Percentiles rank a stretch among this genome's conserved stretches.
phyloP scores from a whole-genome alignment of 306 rosid genomes.

The Medicago arabica region DNA sequence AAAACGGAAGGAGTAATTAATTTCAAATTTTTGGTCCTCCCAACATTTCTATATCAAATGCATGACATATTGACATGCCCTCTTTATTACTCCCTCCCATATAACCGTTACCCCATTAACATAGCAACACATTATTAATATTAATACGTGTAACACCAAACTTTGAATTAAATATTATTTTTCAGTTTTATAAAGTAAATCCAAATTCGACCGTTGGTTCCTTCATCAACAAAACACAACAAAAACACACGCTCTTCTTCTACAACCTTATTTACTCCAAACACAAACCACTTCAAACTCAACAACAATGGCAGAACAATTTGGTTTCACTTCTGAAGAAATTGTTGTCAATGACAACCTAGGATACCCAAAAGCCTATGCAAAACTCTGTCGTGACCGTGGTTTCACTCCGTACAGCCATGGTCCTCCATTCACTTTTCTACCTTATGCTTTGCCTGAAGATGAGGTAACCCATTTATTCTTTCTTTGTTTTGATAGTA shows the following conservation, averaged over 20 bases:
- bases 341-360: conserved; percentile 64
- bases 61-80: no score
- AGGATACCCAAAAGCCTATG: conserved; percentile 84
- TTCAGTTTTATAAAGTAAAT: conserved; percentile 23
- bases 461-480: conserved; percentile 62
- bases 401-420: conserved; percentile 55
- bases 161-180: conserved; percentile 26
- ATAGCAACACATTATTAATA: not conserved
- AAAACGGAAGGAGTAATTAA: no score
- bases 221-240: conserved; percentile 34
- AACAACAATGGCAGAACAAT: conserved; percentile 64
- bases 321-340: conserved; percentile 65
- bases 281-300: conserved; percentile 16
- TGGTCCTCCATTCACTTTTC: conserved; percentile 88
- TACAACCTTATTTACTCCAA: not conserved
- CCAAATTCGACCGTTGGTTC: conserved; percentile 64
- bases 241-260: conserved; percentile 30
- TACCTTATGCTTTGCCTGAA: conserved; percentile 71
- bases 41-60: not conserved
- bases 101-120: conserved; percentile 59
- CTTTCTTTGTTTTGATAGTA: conserved; percentile 3
- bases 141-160: conserved; percentile 33
- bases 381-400: conserved; percentile 68
- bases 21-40: no score
- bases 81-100: conserved; percentile 15